Base-by-base conservation (phyloP, 139 green algal species). In the Desmodesmus armatus region DNA sequence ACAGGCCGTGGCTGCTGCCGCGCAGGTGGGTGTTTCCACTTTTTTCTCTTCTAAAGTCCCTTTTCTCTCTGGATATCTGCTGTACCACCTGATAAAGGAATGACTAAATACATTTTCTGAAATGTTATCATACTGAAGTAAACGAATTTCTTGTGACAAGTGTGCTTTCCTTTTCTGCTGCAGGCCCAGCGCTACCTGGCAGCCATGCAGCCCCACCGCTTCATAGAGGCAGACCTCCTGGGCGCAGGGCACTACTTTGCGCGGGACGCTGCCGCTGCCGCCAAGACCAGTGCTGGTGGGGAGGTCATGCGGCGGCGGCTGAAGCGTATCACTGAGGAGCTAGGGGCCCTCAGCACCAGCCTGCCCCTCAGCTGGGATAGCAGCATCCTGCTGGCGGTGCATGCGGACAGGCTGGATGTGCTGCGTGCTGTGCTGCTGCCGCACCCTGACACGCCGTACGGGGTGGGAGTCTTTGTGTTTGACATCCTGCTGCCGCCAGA, bases 401-500 rank as follows among this genome's bases (percentile, higher is more conserved):
- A 94, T 44, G 77, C 84, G 13, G 73, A 85, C 43, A 74, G 91
- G 2, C 85, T 91, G 81, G 91, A 93, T 65, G 80, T 91, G 85
- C 86, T 94, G 51, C 40, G 75, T 23, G 82, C 80, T 72, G 70
- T 91, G 75, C 77, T 91, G 67, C 74, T 91, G 53, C 85, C 88
- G 63, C 80, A 66, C 58, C 84, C 67, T 25, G 87, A 90, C 76
- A 88, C 70, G 66, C 81, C 82, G 21, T 90, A 90, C 60, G 81
- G 82, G 17, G 58, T 55, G 39, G 87, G 87, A 1, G 43, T 82
- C n/a, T 90, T 90, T 49, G n/a, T 92, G 15, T 96, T 96, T 71
- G 91, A 96, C 90, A 90, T 95, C 44, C 82, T 86, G 60, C 75
- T 96, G 84, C 93, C 93, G 5, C 35, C 67, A 3, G 47, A 85